These are phyloP conservation scores for Colletotrichum zoysiae DNA, from an alignment of 2,329 filamentous ascomycete genomes.

Conservation along the genomic window DNA sequence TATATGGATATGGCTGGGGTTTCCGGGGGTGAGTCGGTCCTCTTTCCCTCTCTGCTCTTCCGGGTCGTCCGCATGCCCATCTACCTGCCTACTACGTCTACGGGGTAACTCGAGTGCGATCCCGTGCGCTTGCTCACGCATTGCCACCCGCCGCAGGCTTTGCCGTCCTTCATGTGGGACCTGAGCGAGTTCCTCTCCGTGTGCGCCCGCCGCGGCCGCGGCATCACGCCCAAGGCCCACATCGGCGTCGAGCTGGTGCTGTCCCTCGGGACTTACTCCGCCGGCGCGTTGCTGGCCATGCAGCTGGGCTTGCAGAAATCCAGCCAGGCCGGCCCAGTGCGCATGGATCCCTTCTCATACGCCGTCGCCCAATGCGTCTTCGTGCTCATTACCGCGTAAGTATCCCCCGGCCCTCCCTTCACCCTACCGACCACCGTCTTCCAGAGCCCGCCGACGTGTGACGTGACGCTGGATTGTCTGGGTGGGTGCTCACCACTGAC, in stretches of 20 bases:
- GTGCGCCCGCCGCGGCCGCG: constrained; percentile 44
- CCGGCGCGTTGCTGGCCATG: constrained; percentile 2
- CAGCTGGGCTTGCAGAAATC: background rate
- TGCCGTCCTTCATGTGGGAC: constrained; percentile 45
- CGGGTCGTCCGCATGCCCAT: background rate
- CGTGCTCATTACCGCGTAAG: constrained; percentile 18
- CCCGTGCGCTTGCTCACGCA: background rate
- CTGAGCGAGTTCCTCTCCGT: constrained; percentile 46
- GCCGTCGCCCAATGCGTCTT: constrained; percentile 17
- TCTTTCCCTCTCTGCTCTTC: background rate
- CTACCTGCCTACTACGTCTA: too few relatives aligned
- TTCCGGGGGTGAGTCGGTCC: constrained; percentile 17
- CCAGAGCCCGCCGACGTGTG: too few relatives aligned
- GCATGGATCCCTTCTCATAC: background rate
- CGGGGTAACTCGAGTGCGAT: background rate
- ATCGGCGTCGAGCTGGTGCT: constrained; percentile 47
- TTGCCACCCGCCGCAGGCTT: constrained; percentile 17
- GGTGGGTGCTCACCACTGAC: too few relatives aligned
- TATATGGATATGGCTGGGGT: constrained; percentile 9
- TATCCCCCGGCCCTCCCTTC: background rate
- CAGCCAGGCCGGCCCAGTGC: too few relatives aligned
- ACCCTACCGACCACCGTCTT: too few relatives aligned
- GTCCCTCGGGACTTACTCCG: constrained; percentile 26
- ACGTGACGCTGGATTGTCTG: too few relatives aligned
- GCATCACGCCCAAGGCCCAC: constrained; percentile 47